A percentile compares a stretch with the other conserved stretches of the same genome.
Evolutionary conservation across 805 yeast species (phyloP).

Genomic region (Lachancea lanzarotensis): DNA sequence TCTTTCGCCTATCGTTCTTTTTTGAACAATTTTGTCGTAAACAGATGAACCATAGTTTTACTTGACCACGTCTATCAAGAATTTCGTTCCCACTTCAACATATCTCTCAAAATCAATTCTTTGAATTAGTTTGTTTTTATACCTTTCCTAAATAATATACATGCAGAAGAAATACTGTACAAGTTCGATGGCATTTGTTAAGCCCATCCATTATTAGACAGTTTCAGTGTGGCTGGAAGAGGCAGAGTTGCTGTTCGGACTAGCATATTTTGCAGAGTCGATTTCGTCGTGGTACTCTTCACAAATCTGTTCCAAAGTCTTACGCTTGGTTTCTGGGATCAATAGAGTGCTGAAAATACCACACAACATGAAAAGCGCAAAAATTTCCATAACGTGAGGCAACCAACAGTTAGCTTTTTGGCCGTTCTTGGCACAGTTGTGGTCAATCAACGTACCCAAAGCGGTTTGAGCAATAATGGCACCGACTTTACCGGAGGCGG

Average conservation of each 20-base stretch:
- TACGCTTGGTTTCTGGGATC: conserved; percentile 87
- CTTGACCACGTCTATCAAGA: too few relatives aligned
- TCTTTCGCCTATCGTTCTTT: too few relatives aligned
- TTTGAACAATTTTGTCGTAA: too few relatives aligned
- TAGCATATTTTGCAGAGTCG: conserved; percentile 39
- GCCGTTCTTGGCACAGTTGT: conserved; percentile 58
- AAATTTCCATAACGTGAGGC: conserved; percentile 90
- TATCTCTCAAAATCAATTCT: neutral
- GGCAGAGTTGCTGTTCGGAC: conserved; percentile 8
- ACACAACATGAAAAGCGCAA: conserved; percentile 82
- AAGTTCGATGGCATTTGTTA: neutral
- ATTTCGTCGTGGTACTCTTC: conserved; percentile 81
- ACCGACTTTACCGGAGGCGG: conserved; percentile 88
- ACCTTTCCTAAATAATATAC: neutral
- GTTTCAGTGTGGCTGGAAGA: conserved; percentile 13
- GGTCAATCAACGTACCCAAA: conserved; percentile 76
- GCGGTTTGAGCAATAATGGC: conserved; percentile 88
- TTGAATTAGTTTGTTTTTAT: neutral
- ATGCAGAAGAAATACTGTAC: neutral
- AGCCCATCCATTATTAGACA: conserved; percentile 1
- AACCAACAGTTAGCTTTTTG: conserved; percentile 60
- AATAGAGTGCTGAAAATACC: conserved; percentile 63
- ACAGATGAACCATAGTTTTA: too few relatives aligned
- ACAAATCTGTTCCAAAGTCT: conserved; percentile 76
- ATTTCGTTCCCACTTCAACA: too few relatives aligned